These are phyloP conservation scores for Pleurotus djamor DNA, from an alignment of 768 basidiomycete species.

Conservation along the genomic window DNA sequence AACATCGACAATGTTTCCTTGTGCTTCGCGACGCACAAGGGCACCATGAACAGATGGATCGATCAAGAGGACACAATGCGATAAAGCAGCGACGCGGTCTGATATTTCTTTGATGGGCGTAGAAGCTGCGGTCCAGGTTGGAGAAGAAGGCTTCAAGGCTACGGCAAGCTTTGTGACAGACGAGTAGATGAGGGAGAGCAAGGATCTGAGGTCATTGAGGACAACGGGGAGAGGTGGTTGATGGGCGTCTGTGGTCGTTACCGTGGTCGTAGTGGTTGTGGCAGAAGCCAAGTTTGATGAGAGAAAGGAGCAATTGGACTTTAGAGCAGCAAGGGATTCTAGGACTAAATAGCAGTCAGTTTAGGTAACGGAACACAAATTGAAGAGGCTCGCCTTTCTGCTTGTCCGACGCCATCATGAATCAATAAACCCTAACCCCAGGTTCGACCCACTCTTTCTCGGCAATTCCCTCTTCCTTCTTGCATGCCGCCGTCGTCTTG, in stretches of 20 bases:
- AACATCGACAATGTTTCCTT: slow-evolving; percentile 34
- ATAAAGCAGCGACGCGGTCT: slow-evolving; percentile 43
- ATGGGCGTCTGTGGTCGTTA: slow-evolving; percentile 2
- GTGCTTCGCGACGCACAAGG: slow-evolving; percentile 43
- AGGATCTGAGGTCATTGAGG: slow-evolving; percentile 52
- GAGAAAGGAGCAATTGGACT: no score
- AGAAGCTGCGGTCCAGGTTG: slow-evolving; percentile 48
- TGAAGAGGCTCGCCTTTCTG: slow-evolving; percentile 29
- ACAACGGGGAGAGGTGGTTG: slow-evolving; percentile 33
- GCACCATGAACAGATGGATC: slow-evolving; percentile 37
- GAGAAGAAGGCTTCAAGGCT: slow-evolving; percentile 55
- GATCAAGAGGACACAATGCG: slow-evolving; percentile 49
- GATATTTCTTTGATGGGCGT: slow-evolving; percentile 53
- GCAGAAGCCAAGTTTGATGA: slow-evolving; percentile 26
- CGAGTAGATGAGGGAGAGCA: slow-evolving; percentile 56
- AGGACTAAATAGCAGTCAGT: slow-evolving; percentile 18
- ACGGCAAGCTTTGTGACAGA: slow-evolving; percentile 62
- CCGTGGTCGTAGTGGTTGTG: background rate
- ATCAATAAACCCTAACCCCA: slow-evolving; percentile 13
- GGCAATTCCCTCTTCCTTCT: background rate
- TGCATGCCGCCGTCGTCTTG: background rate
- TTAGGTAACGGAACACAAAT: no score
- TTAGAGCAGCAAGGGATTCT: slow-evolving; percentile 19
- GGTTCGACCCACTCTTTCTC: background rate
- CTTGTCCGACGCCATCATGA: slow-evolving; percentile 31